Evolutionary conservation across 1,284 basidiomycete genomes (phyloP).

Genomic region (Microbotryomycetes sp.): DNA sequence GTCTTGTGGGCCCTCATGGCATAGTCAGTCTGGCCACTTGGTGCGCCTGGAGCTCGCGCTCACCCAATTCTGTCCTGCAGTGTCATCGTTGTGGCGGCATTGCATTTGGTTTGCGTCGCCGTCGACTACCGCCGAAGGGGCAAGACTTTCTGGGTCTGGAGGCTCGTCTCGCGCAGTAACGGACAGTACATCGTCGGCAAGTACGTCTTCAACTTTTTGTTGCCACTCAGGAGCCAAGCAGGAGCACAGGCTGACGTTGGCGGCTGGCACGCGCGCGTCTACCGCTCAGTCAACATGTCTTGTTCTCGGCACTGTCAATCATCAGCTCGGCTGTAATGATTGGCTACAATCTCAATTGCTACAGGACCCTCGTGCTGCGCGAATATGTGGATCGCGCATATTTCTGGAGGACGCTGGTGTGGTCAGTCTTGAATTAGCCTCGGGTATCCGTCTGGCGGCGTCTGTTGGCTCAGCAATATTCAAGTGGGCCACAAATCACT

Average conservation of each 20-base stretch:
- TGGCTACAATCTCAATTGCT: conserved; percentile 6
- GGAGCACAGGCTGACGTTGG: neutral
- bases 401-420: conserved; percentile 13
- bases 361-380: neutral
- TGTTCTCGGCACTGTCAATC: conserved; percentile 9
- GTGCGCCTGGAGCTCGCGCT: neutral
- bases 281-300: conserved; percentile 8
- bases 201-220: neutral
- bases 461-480: too few species aligned
- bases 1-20: conserved; percentile 8
- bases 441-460: too few species aligned
- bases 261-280: too few species aligned
- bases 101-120: neutral
- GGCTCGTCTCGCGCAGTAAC: conserved; percentile 3
- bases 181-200: conserved; percentile 17
- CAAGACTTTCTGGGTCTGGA: conserved; percentile 9
- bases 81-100: neutral
- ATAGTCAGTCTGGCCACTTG: conserved; percentile 5
- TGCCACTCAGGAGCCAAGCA: neutral
- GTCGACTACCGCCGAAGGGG: conserved; percentile 8
- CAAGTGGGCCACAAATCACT: too few species aligned
- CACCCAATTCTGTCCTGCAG: neutral
- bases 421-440: neutral
- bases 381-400: neutral
- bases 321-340: conserved; percentile 4